These are phyloP conservation scores for Papiliotrema terrestris DNA, from an alignment of 1,284 basidiomycete species.

Conservation along the genomic window DNA sequence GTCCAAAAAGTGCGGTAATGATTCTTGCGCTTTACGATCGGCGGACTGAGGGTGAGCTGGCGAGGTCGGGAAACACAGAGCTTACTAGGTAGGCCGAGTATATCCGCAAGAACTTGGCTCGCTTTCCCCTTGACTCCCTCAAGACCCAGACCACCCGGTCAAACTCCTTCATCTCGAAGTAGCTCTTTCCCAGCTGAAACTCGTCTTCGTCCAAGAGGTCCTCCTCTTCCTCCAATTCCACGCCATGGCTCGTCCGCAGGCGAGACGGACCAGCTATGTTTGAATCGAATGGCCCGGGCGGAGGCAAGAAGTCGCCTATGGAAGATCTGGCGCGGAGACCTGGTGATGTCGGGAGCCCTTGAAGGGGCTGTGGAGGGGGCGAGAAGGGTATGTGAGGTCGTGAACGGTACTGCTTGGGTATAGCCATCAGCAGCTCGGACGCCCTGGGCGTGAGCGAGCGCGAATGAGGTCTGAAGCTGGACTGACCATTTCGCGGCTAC, in stretches of 20 bases:
- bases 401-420: slow-evolving; percentile 37
- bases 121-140: slow-evolving; percentile 61
- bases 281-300: slow-evolving; percentile 19
- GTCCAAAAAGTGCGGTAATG: slow-evolving; percentile 53
- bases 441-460: slow-evolving; percentile 30
- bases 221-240: slow-evolving; percentile 59
- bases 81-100: slow-evolving; percentile 84
- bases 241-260: slow-evolving; percentile 27
- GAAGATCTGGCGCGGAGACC: slow-evolving; percentile 22
- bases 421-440: slow-evolving; percentile 43
- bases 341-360: slow-evolving; percentile 15
- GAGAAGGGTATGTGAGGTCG: slow-evolving; percentile 42
- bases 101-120: slow-evolving; percentile 70
- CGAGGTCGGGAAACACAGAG: not conserved
- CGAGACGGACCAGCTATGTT: slow-evolving; percentile 28
- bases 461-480: not conserved
- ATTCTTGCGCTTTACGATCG: slow-evolving; percentile 49
- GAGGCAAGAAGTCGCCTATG: slow-evolving; percentile 38
- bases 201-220: slow-evolving; percentile 56
- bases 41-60: slow-evolving; percentile 29
- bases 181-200: slow-evolving; percentile 68
- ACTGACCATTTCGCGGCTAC: slow-evolving; percentile 48
- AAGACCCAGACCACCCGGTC: slow-evolving; percentile 68
- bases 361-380: slow-evolving; percentile 29
- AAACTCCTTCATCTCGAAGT: slow-evolving; percentile 76